These are phyloP conservation scores for Cyberlindnera mississippiensis DNA, from an alignment of 805 yeast species.

Conservation along the genomic window DNA sequence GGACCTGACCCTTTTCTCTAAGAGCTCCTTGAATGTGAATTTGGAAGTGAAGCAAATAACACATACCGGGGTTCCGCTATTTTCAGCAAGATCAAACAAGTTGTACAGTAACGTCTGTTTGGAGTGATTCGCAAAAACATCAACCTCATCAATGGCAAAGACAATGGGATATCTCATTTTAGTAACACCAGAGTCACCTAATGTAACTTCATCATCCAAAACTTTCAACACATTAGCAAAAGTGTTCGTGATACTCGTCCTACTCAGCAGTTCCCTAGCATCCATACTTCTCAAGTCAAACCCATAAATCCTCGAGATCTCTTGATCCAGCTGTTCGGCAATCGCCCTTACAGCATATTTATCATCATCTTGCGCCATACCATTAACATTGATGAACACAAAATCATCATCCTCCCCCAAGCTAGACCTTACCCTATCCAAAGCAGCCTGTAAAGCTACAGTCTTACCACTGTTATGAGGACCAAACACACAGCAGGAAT, in stretches of 20 bases:
- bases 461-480: slow-evolving; percentile 79
- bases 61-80: slow-evolving; percentile 64
- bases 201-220: slow-evolving; percentile 37
- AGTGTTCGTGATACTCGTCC: slow-evolving; percentile 54
- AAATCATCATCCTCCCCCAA: slow-evolving; percentile 45
- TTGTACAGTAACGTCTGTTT: slow-evolving; percentile 86
- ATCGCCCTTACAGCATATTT: slow-evolving; percentile 77
- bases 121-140: slow-evolving; percentile 62
- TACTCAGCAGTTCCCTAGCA: slow-evolving; percentile 37
- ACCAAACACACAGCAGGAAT: slow-evolving; percentile 77
- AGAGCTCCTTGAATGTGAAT: slow-evolving; percentile 68
- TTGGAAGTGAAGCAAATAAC: slow-evolving; percentile 78
- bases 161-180: slow-evolving; percentile 47
- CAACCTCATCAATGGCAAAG: slow-evolving; percentile 82
- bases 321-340: slow-evolving; percentile 72
- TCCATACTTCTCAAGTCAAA: neutral
- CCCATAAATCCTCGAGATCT: slow-evolving; percentile 31
- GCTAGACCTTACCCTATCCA: slow-evolving; percentile 31
- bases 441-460: slow-evolving; percentile 52
- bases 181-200: slow-evolving; percentile 5
- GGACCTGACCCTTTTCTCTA: slow-evolving; percentile 89
- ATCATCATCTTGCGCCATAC: slow-evolving; percentile 71
- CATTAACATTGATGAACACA: slow-evolving; percentile 62
- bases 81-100: slow-evolving; percentile 81
- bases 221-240: slow-evolving; percentile 54